These are phyloP conservation scores for Eucalyptus marginata DNA, from an alignment of 345 rosid species.

Conservation along the genomic window DNA sequence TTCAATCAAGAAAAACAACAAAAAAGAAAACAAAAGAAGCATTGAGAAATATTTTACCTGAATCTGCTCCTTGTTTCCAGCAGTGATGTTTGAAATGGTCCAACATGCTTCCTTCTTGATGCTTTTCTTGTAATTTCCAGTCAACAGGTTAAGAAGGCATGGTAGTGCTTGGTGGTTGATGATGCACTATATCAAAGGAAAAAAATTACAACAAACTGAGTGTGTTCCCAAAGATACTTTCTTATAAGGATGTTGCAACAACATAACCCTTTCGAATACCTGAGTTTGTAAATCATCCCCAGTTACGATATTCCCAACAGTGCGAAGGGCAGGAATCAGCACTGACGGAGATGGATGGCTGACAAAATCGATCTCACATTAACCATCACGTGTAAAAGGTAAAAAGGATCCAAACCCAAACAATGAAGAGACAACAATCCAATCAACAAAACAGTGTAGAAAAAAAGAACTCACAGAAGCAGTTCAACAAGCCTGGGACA, in stretches of 20 bases:
- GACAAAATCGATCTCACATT: not conserved
- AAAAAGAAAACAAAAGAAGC: not conserved
- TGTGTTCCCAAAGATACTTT: not conserved
- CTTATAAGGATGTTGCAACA: not conserved
- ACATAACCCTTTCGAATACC: slow-evolving; percentile 13
- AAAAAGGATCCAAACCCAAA: not conserved
- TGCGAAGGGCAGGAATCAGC: slow-evolving; percentile 79
- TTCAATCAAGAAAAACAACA: not conserved
- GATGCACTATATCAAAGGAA: slow-evolving; percentile 23
- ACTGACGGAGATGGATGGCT: slow-evolving; percentile 73
- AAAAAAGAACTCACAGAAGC: slow-evolving; percentile 38
- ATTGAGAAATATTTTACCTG: slow-evolving; percentile 12
- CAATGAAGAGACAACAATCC: not conserved
- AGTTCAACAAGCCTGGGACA: slow-evolving; percentile 65
- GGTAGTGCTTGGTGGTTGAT: slow-evolving; percentile 62
- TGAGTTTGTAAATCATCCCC: slow-evolving; percentile 77
- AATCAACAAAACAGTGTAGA: not conserved
- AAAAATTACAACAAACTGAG: not conserved
- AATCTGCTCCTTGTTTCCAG: slow-evolving; percentile 70
- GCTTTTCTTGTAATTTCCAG: slow-evolving; percentile 56
- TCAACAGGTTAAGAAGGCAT: slow-evolving; percentile 43
- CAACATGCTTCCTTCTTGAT: slow-evolving; percentile 92
- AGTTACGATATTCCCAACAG: slow-evolving; percentile 83
- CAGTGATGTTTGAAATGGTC: slow-evolving; percentile 86
- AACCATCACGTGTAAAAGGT: not conserved